phyloP scores from a whole-genome alignment of 2,329 filamentous ascomycete species.

The Aschersonia sp. region DNA sequence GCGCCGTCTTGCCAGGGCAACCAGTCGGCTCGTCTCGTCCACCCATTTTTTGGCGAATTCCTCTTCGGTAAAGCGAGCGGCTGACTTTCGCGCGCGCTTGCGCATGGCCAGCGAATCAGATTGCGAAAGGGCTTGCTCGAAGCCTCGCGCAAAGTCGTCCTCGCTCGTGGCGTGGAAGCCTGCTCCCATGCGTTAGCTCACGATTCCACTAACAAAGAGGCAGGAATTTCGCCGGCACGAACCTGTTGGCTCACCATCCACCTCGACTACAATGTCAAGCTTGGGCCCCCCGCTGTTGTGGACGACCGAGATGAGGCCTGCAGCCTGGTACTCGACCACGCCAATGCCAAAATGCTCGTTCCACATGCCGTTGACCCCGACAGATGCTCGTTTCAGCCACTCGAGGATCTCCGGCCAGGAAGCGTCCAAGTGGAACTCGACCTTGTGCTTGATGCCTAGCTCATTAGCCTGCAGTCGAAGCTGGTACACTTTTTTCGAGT shows the following conservation, averaged over 20 bases:
- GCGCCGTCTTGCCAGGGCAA: conserved; percentile 25
- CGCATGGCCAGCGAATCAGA: conserved; percentile 63
- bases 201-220: background rate
- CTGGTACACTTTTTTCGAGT: conserved; percentile 75
- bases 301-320: conserved; percentile 82
- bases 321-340: conserved; percentile 94
- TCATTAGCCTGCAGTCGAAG: conserved; percentile 77
- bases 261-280: conserved; percentile 73
- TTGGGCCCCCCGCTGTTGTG: conserved; percentile 90
- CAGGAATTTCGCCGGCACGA: conserved; percentile 11
- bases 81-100: conserved; percentile 59
- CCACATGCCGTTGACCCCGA: conserved; percentile 98
- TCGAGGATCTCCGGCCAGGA: conserved; percentile 76
- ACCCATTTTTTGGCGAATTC: conserved; percentile 74
- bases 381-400: conserved; percentile 59
- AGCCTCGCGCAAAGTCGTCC: conserved; percentile 67
- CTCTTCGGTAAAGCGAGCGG: conserved; percentile 74
- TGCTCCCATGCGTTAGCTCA: conserved; percentile 11
- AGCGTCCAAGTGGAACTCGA: conserved; percentile 81
- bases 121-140: conserved; percentile 60
- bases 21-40: conserved; percentile 55
- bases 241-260: conserved; percentile 70
- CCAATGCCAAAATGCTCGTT: conserved; percentile 99
- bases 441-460: conserved; percentile 66
- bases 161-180: conserved; percentile 77